phyloP scores from a whole-genome alignment of 2,329 filamentous ascomycete genomes.

The Celoporthe dispersa region DNA sequence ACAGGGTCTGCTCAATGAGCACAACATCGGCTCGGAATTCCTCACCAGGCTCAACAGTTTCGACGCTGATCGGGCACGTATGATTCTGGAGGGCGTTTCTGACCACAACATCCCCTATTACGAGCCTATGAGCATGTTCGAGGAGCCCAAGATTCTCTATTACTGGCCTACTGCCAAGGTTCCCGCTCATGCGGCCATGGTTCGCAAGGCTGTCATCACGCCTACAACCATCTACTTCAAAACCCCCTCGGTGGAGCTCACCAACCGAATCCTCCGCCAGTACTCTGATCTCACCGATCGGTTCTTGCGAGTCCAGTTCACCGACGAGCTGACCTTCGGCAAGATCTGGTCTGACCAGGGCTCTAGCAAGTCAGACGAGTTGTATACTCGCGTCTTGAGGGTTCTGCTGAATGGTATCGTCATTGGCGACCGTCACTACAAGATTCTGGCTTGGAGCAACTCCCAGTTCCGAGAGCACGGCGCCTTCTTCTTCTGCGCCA shows the following conservation, averaged over 20 bases:
- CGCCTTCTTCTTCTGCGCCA: slow-evolving; percentile 88
- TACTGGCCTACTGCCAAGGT: slow-evolving; percentile 54
- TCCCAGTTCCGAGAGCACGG: slow-evolving; percentile 92
- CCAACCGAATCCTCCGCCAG: slow-evolving; percentile 82
- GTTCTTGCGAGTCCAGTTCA: slow-evolving; percentile 88
- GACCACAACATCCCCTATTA: slow-evolving; percentile 65
- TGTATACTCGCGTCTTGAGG: slow-evolving; percentile 76
- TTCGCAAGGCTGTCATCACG: slow-evolving; percentile 79
- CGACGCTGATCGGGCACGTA: slow-evolving; percentile 56
- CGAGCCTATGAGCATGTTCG: slow-evolving; percentile 75
- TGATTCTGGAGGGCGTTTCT: slow-evolving; percentile 75
- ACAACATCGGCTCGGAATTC: slow-evolving; percentile 71
- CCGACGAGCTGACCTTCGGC: slow-evolving; percentile 72
- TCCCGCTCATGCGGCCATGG: slow-evolving; percentile 73
- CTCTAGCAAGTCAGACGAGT: slow-evolving; percentile 63
- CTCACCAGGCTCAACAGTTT: slow-evolving; percentile 60
- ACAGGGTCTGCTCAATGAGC: slow-evolving; percentile 74
- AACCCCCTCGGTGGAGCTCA: slow-evolving; percentile 80
- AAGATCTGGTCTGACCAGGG: slow-evolving; percentile 61
- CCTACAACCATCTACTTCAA: slow-evolving; percentile 81
- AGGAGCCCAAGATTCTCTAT: slow-evolving; percentile 52
- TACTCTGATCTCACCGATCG: slow-evolving; percentile 72
- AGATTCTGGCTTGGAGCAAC: slow-evolving; percentile 93
- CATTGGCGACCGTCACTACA: slow-evolving; percentile 80
- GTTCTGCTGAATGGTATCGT: slow-evolving; percentile 77